These are phyloP conservation scores for Suillus brevipes DNA, from an alignment of 768 basidiomycete genomes.

Conservation along the genomic window DNA sequence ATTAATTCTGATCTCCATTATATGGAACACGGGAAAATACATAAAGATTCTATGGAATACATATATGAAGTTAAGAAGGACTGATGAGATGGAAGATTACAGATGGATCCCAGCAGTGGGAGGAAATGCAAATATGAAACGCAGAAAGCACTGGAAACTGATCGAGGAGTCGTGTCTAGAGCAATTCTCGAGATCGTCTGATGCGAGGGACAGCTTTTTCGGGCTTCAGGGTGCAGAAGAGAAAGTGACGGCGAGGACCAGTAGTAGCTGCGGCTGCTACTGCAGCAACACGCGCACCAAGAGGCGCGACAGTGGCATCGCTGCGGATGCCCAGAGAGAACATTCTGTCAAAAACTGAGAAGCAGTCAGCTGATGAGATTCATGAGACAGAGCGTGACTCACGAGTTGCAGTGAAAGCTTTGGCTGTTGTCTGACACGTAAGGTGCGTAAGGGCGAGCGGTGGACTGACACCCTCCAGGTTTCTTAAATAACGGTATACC, in stretches of 20 bases:
- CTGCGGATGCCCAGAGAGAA: constrained; percentile 81
- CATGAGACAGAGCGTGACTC: constrained; percentile 26
- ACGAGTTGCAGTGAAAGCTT: constrained; percentile 87
- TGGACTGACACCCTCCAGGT: constrained; percentile 88
- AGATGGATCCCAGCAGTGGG: not conserved
- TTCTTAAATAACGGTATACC: constrained; percentile 89
- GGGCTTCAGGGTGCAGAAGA: constrained; percentile 75
- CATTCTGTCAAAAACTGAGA: constrained; percentile 83
- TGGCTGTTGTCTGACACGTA: constrained; percentile 85
- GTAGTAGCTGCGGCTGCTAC: constrained; percentile 64
- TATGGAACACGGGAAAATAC: not conserved
- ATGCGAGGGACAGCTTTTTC: constrained; percentile 49
- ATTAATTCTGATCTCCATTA: not conserved
- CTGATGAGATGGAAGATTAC: not conserved
- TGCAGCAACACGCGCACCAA: constrained; percentile 50
- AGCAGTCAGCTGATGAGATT: constrained; percentile 5
- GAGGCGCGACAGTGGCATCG: constrained; percentile 59
- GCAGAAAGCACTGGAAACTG: not conserved
- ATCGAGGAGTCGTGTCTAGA: constrained; percentile 13
- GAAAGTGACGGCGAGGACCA: constrained; percentile 81
- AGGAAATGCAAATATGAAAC: not conserved
- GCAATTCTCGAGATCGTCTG: constrained; percentile 43
- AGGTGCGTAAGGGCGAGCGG: constrained; percentile 85
- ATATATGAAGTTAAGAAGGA: not conserved
- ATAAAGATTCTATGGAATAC: not conserved